Conservation (phyloP, 2,329 filamentous ascomycete species). For the Fusarium foetens region DNA sequence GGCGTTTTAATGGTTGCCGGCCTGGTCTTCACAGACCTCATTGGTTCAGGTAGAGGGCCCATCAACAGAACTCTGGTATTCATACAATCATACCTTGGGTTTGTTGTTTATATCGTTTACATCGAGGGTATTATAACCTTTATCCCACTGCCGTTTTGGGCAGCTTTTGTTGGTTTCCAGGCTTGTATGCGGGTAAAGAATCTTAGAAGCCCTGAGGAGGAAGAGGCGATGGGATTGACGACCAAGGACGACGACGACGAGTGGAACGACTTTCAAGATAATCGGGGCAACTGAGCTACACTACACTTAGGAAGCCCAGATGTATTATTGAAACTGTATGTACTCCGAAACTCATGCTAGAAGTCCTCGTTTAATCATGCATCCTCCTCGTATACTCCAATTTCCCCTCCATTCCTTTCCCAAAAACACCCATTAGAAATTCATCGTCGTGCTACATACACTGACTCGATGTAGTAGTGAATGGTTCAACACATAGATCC, state of each 20-base stretch:
- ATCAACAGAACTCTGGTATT: constrained; percentile 1
- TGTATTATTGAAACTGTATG: constrained; percentile 14
- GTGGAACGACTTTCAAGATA: constrained; percentile 21
- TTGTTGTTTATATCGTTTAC: neutral
- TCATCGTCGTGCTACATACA: constrained; percentile 21
- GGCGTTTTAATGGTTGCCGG: constrained; percentile 4
- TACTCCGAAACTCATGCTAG: constrained; percentile 12
- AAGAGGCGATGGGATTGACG: constrained; percentile 15
- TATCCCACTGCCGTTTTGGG: constrained; percentile 25
- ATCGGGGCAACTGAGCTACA: constrained; percentile 6
- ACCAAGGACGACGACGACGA: constrained; percentile 11
- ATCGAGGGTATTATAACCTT: neutral
- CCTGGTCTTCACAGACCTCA: constrained; percentile 10
- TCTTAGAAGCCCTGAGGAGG: constrained; percentile 15
- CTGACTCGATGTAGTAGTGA: constrained; percentile 24
- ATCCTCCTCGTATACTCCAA: neutral
- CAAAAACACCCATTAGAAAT: neutral
- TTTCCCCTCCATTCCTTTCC: neutral
- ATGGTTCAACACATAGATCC: constrained; percentile 19
- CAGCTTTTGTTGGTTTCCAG: constrained; percentile 22
- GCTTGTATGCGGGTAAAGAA: constrained; percentile 25
- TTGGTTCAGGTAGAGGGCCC: constrained; percentile 3
- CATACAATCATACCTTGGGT: neutral
- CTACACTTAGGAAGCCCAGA: neutral
- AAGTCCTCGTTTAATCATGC: constrained; percentile 12